Conservation (phyloP, 495 filamentous ascomycete genomes). For the Penicillium nucicola region DNA sequence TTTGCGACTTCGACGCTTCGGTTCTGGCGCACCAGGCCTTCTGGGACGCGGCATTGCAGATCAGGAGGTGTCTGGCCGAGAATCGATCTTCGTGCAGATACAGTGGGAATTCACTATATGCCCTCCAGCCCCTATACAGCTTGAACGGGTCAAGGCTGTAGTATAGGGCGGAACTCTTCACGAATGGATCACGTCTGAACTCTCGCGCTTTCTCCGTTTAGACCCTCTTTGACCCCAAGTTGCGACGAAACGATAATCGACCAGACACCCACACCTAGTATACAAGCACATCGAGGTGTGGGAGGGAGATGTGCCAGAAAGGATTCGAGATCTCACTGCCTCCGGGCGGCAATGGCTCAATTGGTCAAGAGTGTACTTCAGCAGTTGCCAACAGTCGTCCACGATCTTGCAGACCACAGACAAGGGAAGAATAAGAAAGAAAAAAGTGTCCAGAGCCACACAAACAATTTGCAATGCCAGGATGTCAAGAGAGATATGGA, state of each 20-base stretch:
- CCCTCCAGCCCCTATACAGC: background rate
- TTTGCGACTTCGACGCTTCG: constrained; percentile 72
- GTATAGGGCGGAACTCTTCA: constrained; percentile 4
- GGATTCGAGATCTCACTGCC: constrained; percentile 9
- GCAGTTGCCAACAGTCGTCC: no score
- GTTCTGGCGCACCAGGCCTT: constrained; percentile 62
- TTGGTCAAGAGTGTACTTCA: background rate
- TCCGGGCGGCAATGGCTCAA: constrained; percentile 13
- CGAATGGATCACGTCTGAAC: constrained; percentile 11
- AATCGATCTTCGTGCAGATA: background rate
- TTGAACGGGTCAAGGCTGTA: background rate
- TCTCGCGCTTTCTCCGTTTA: constrained; percentile 28
- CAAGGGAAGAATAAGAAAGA: no score
- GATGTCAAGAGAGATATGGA: background rate
- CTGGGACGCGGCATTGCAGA: constrained; percentile 64
- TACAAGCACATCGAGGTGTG: constrained; percentile 44
- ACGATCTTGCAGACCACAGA: background rate
- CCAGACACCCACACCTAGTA: constrained; percentile 38
- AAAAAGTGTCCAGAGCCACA: no score
- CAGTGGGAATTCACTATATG: background rate
- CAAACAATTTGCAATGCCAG: no score
- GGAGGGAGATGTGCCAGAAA: constrained; percentile 28
- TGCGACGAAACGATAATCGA: constrained; percentile 43
- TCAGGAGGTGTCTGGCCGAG: constrained; percentile 1
- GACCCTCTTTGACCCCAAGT: constrained; percentile 38